phyloP scores from a whole-genome alignment of 257 asterid species.

The Sherardia arvensis region DNA sequence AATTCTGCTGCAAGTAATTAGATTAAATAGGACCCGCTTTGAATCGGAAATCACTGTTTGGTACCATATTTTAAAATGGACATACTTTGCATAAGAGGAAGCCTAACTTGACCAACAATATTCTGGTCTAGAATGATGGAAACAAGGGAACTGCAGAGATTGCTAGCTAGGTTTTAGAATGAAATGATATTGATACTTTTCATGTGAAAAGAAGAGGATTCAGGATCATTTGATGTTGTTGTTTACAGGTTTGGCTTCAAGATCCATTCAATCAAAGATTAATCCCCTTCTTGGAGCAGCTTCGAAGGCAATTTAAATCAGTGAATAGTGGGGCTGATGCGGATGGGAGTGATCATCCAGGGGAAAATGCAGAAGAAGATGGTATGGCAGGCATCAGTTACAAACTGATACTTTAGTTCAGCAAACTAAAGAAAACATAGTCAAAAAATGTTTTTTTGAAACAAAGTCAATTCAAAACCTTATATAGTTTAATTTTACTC shows the following conservation, averaged over 20 bases:
- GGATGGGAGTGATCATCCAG: background rate
- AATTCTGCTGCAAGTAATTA: no score
- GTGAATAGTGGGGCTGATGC: background rate
- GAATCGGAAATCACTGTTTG: background rate
- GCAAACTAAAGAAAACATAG: background rate
- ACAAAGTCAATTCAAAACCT: background rate
- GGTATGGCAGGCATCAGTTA: background rate
- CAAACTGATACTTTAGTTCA: background rate
- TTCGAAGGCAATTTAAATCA: background rate
- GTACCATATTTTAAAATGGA: background rate
- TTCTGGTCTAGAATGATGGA: background rate
- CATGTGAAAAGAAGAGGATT: background rate
- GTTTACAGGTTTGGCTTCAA: background rate
- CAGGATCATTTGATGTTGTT: background rate
- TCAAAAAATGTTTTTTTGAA: no score
- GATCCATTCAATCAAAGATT: background rate
- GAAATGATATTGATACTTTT: background rate
- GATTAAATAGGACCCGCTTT: no score
- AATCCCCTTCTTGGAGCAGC: background rate
- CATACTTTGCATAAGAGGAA: no score
- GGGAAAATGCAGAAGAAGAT: constrained; percentile 3
- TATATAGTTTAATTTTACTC: background rate
- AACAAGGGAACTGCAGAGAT: background rate
- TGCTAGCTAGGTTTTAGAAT: background rate
- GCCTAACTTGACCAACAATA: background rate